Evolutionary conservation across 352 stramenopile genomes (phyloP).

Genomic region (Globisporangium cystogenes): DNA sequence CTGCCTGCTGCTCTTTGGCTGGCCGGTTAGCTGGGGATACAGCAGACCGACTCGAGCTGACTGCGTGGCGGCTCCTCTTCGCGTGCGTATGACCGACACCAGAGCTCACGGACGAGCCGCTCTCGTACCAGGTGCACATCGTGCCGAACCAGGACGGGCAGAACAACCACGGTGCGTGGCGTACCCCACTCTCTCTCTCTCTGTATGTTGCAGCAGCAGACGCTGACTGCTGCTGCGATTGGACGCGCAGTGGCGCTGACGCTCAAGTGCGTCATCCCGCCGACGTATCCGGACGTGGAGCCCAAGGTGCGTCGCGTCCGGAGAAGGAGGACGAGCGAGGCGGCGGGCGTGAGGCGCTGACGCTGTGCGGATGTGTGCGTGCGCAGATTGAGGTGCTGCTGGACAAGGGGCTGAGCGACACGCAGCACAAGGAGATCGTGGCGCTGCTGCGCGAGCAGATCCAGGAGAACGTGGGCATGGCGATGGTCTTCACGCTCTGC

Average conservation of each 20-base stretch:
- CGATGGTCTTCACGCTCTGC: constrained; percentile 84
- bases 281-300: constrained; percentile 75
- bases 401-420: constrained; percentile 74
- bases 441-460: constrained; percentile 58
- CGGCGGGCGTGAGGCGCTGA: not conserved
- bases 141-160: constrained; percentile 82
- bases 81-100: constrained; percentile 1
- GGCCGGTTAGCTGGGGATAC: not conserved
- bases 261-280: constrained; percentile 69
- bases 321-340: not conserved
- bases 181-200: not conserved
- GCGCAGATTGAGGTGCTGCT: constrained; percentile 62
- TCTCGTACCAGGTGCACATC: constrained; percentile 72
- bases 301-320: constrained; percentile 28
- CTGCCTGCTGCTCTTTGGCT: not conserved
- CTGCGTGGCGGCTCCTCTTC: not conserved
- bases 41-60: too few relatives aligned
- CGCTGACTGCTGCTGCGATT: not conserved
- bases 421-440: constrained; percentile 76
- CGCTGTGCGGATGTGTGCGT: not conserved
- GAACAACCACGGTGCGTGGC: constrained; percentile 63
- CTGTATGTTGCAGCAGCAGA: not conserved
- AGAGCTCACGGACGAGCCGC: constrained; percentile 76
- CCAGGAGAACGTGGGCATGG: constrained; percentile 80
- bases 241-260: constrained; percentile 49